Evolutionary conservation across 208 protist genomes (phyloP).

Genomic region (Crithidia bombi): DNA sequence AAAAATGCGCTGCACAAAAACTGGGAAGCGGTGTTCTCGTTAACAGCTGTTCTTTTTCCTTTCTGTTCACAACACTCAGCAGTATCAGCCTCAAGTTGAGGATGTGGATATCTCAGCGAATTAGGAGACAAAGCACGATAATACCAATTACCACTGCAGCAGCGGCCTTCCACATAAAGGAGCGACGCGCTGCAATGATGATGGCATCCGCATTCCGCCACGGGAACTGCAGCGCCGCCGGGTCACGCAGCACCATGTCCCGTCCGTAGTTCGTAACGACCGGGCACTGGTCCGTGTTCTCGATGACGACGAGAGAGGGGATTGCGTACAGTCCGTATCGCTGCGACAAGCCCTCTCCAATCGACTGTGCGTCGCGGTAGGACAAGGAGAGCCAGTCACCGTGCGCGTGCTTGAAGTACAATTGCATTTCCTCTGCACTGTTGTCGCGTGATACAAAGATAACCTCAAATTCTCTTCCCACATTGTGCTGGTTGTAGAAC

Average conservation of each 20-base stretch:
- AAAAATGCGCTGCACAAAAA: too few relatives aligned
- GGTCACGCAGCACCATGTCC: constrained; percentile 39
- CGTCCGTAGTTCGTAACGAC: constrained; percentile 40
- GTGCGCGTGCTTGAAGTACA: constrained; percentile 44
- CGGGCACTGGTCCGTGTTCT: constrained; percentile 25
- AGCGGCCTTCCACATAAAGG: constrained; percentile 18
- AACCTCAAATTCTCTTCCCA: constrained; percentile 59
- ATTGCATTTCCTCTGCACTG: constrained; percentile 37
- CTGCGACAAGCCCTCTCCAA: constrained; percentile 22
- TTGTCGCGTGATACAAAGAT: constrained; percentile 59
- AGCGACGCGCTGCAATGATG: constrained; percentile 7
- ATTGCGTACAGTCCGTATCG: constrained; percentile 42
- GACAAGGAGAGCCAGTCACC: constrained; percentile 49
- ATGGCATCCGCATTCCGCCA: constrained; percentile 34
- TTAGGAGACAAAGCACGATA: background rate
- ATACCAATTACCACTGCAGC: background rate
- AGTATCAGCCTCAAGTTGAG: too few relatives aligned
- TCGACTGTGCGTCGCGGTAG: constrained; percentile 28
- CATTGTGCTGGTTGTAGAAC: constrained; percentile 56
- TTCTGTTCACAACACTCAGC: background rate
- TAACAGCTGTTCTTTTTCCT: too few relatives aligned
- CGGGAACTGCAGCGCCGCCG: constrained; percentile 45
- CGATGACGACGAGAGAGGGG: constrained; percentile 49
- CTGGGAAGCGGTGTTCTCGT: too few relatives aligned
- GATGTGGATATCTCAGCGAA: constrained; percentile 2